Conservation (phyloP, 2,329 filamentous ascomycete species). For the Lachnellula arida region DNA sequence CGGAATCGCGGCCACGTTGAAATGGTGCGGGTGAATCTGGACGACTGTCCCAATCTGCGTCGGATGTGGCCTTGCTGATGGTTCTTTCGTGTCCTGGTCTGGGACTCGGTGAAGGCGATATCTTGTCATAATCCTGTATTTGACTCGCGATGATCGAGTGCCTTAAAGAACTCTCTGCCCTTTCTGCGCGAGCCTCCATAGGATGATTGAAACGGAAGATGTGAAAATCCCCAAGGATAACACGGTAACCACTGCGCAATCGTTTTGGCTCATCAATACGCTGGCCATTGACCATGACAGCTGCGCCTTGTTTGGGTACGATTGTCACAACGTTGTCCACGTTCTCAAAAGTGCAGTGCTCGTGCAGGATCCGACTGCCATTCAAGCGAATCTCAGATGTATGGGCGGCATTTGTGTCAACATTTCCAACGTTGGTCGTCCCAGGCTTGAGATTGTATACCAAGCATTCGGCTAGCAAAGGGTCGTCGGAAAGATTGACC, state of each 20-base stretch:
- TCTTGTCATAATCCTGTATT: constrained; percentile 50
- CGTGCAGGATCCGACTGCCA: constrained; percentile 83
- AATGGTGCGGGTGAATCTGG: constrained; percentile 75
- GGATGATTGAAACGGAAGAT: constrained; percentile 99
- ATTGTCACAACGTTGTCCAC: constrained; percentile 89
- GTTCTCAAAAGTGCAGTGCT: constrained; percentile 94
- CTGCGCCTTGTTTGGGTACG: constrained; percentile 82
- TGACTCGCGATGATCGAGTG: constrained; percentile 70
- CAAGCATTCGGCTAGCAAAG: constrained; percentile 87
- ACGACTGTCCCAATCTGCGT: constrained; percentile 66
- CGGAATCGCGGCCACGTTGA: constrained; percentile 70
- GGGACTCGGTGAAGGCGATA: constrained; percentile 56
- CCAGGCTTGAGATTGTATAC: constrained; percentile 98
- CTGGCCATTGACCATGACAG: constrained; percentile 96
- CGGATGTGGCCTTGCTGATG: constrained; percentile 74
- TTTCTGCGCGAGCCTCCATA: constrained; percentile 87
- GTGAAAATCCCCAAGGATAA: constrained; percentile 96
- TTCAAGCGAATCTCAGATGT: constrained; percentile 89
- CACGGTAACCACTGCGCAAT: constrained; percentile 85
- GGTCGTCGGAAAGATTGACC: constrained; percentile 94
- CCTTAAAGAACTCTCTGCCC: constrained; percentile 82
- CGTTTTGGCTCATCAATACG: constrained; percentile 81
- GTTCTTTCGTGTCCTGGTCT: constrained; percentile 70
- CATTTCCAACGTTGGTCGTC: constrained; percentile 88
- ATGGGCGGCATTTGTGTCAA: constrained; percentile 70